Base-by-base conservation (phyloP, 768 basidiomycete species). In the Suillus spraguei region DNA sequence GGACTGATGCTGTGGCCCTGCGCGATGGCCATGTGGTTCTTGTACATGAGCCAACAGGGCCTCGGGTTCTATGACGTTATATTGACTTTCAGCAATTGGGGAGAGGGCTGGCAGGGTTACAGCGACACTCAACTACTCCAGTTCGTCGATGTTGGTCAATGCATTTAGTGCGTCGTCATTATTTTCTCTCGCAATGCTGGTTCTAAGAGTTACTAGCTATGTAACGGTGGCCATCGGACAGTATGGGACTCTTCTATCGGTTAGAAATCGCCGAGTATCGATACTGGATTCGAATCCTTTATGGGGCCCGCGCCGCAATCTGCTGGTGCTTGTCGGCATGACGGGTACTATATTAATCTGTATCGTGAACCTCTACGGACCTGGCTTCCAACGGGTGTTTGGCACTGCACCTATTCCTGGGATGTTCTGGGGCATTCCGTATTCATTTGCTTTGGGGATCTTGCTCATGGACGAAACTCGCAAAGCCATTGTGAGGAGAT, bases 1-100 rank as follows among this genome's bases (percentile, higher is more conserved):
- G 80, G 80, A 4, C 69, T 81, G 24, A 79, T 81, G 78, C 65
- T 81, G 60, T 81, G 80, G 80, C 79, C 77, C 1, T 78, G 77
- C 47, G 78, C 75, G 1, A 80, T 81, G 79, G 69, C 67, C 62
- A 74, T 79, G 74, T 79, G 75, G 75, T 77, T 74, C 69, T 66
- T 79, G 52, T 81, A 77, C 63, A 78, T 80, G 77, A 47, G 63
- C 14, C 69, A 68, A n/a, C 72, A 78, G 5, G 71, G 72, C 10
- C 76, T 80, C 35, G 32, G 47, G 10, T 77, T 77, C 64, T 69
- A 74, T 56, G 70, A 76, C 6, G 72, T 79, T 41, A 74, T 82
- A 28, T 65, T 82, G 36, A 75, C 75, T 5, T 82, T 70, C 52
- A 75, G 80, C 68, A 72, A 74, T 35, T 82, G 81, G 76, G 22